Base-by-base conservation (phyloP, 2,329 filamentous ascomycete genomes). In the Trichoderma sp. region DNA sequence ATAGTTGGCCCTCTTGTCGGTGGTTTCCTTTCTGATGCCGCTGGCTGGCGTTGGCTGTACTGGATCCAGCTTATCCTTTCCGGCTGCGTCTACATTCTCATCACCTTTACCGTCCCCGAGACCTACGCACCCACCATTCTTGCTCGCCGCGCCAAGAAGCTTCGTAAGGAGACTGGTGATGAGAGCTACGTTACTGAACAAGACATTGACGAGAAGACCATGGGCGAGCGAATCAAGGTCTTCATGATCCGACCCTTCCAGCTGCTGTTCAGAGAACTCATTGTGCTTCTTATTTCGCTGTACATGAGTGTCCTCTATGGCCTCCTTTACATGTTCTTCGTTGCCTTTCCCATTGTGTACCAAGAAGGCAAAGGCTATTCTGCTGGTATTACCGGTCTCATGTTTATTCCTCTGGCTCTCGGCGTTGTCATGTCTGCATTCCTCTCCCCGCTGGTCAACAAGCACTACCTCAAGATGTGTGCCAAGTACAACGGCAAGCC, bases 51-150 rank as follows among this genome's bases (percentile, higher is more conserved):
- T 72, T 96, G 92, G 92, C 83, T 96, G 0, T 96, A 96, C 82
- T 95, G 92, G 91, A 87, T 97, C 73, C 92, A 95, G 76, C 83
- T 96, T 13, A 96, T 97, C 75, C 77, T 96, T 14, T 83, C 91
- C 31, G 89, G 84, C 16, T 77, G 90, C 60, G 87, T 91, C 73
- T 96, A 91, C 88, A 70, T 91, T 21, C 77, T 95, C 70, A 94
- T 96, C 79, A 91, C 90, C 35, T 94, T 96, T 80, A 96, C 92
- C n/a, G 90, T 97, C 0, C 92, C 93, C 1, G 94, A 97, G 79
- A 97, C 94, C 0, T 97, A 96, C 77, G 90, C 93, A 0, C 93
- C 94, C 0, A 91, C 88, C 0, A 89, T 97, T 62, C 87, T 97
- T 19, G 86, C 87, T 64, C 81, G 81, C 35, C 87, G 93, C 14